phyloP scores from a whole-genome alignment of 129 eudicot species.

The Saussurea involucrata region DNA sequence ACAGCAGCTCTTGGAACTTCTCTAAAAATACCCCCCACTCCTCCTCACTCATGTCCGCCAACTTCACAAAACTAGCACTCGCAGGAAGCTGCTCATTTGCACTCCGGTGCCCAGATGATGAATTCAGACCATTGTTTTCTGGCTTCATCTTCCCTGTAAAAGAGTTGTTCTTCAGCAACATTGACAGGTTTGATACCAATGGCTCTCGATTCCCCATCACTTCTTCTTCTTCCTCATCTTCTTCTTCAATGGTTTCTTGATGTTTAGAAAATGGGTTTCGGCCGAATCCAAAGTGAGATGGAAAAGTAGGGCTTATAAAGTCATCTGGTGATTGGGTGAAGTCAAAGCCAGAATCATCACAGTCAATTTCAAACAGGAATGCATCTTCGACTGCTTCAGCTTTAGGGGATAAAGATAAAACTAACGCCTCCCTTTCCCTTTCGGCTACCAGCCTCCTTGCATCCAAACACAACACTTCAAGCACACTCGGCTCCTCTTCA shows the following conservation, averaged over 20 bases:
- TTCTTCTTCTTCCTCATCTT: constrained; percentile 37
- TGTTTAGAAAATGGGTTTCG: constrained; percentile 51
- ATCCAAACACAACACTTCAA: constrained; percentile 73
- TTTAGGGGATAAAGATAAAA: constrained; percentile 45
- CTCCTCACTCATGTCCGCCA: constrained; percentile 60
- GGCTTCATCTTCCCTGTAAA: constrained; percentile 27
- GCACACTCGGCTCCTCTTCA: constrained; percentile 95
- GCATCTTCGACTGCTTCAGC: constrained; percentile 44
- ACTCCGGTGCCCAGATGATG: constrained; percentile 68
- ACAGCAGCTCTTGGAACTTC: constrained; percentile 58
- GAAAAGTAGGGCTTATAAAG: constrained; percentile 2
- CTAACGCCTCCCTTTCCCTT: constrained; percentile 29
- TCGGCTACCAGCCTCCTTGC: constrained; percentile 65
- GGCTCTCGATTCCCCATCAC: constrained; percentile 11
- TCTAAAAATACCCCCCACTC: constrained; percentile 63
- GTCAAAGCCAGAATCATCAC: constrained; percentile 41
- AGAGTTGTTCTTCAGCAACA: constrained; percentile 19
- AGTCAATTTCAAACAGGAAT: constrained; percentile 54
- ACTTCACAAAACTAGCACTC: constrained; percentile 63
- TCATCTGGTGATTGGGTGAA: constrained; percentile 23
- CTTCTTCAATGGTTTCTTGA: constrained; percentile 57
- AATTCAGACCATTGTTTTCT: constrained; percentile 28
- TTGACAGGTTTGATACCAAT: not conserved
- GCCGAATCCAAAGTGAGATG: constrained; percentile 35
- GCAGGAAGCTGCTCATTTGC: constrained; percentile 68